Evolutionary conservation across 768 basidiomycete genomes (phyloP).

Genomic region (Phylloporus rhodoxanthus): DNA sequence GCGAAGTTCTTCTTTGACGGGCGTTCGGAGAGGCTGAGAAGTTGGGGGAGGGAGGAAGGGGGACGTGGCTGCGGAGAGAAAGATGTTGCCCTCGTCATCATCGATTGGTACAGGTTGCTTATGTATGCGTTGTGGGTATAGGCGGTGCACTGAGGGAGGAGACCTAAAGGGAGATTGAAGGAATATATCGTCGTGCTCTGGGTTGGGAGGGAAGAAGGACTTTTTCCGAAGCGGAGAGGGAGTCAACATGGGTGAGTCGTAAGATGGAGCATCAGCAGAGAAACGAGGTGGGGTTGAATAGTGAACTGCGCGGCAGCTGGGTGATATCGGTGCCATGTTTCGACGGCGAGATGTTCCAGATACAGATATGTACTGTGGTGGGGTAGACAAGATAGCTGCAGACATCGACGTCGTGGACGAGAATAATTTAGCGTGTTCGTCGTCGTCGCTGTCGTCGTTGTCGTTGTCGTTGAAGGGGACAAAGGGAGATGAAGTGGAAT

Average conservation of each 20-base stretch:
- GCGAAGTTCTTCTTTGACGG: constrained; percentile 48
- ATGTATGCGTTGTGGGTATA: constrained; percentile 39
- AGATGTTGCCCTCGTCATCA: constrained; percentile 55
- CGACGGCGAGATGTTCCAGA: constrained; percentile 18
- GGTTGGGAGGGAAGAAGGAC: constrained; percentile 33
- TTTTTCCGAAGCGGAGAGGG: constrained; percentile 56
- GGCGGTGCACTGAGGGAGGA: constrained; percentile 39
- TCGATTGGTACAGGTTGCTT: constrained; percentile 32
- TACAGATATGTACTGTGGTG: constrained; percentile 34
- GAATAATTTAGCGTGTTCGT: constrained; percentile 18
- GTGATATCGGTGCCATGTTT: constrained; percentile 29
- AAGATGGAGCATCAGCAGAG: constrained; percentile 29
- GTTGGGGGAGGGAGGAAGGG: constrained; percentile 40
- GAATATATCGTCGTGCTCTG: constrained; percentile 47
- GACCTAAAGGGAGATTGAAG: constrained; percentile 48
- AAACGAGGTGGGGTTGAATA: constrained; percentile 33
- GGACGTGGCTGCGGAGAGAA: constrained; percentile 40
- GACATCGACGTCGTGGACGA: constrained; percentile 19
- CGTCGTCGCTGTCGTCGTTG: constrained; percentile 21
- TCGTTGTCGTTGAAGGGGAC: constrained; percentile 15
- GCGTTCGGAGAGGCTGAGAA: constrained; percentile 53
- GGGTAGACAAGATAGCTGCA: constrained; percentile 26
- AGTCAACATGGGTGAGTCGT: constrained; percentile 56
- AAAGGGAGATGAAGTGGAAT: constrained; percentile 13
- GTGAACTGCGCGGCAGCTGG: constrained; percentile 29